A percentile compares a stretch with the other conserved stretches of the same genome.
Conservation (phyloP, 2,329 filamentous ascomycete species). For the Esteya vermicola region DNA sequence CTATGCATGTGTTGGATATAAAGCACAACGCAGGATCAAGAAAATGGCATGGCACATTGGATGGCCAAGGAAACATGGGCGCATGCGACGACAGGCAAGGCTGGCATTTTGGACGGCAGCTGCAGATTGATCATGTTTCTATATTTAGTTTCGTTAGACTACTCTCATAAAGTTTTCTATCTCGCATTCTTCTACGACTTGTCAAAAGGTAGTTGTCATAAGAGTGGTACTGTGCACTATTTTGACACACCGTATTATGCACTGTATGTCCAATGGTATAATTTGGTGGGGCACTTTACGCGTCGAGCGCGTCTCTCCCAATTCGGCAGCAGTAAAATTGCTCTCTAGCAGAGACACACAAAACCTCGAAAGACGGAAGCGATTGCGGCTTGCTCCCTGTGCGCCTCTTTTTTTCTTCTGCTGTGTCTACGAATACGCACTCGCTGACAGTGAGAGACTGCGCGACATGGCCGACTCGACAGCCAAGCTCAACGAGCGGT, state of each 20-base stretch:
- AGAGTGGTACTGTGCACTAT: too few relatives aligned
- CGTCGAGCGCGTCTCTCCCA: background rate
- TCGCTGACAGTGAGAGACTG: background rate
- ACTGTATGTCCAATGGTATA: too few relatives aligned
- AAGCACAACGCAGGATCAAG: background rate
- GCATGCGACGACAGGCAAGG: background rate
- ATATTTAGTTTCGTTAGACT: too few relatives aligned
- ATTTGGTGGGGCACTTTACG: background rate
- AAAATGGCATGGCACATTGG: too few relatives aligned
- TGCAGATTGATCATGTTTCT: too few relatives aligned
- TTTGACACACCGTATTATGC: too few relatives aligned
- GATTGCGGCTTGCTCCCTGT: background rate
- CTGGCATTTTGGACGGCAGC: background rate
- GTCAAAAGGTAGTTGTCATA: too few relatives aligned
- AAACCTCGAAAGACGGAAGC: too few relatives aligned
- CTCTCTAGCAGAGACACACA: too few relatives aligned
- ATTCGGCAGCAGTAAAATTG: background rate
- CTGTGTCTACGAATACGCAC: background rate
- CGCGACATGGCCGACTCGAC: slow-evolving; percentile 23
- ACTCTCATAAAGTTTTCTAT: too few relatives aligned
- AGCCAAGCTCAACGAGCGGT: slow-evolving; percentile 29
- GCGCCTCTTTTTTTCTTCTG: background rate
- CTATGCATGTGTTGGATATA: background rate
- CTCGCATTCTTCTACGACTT: too few relatives aligned
- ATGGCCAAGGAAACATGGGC: background rate